These are phyloP conservation scores for Naumovozyma castellii DNA, from an alignment of 805 yeast species.

Conservation along the genomic window DNA sequence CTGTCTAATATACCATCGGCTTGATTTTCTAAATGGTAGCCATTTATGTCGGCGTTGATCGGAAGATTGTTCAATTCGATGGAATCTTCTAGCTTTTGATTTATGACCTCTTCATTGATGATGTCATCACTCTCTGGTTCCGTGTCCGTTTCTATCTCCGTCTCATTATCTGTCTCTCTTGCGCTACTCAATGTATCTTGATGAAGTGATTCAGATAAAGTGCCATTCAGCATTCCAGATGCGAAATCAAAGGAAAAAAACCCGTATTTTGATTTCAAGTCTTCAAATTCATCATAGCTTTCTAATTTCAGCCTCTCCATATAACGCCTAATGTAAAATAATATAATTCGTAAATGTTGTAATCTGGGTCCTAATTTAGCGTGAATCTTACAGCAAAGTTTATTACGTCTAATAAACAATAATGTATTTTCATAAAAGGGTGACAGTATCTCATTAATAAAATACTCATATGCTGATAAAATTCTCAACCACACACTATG, in stretches of 20 bases:
- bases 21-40: too few relatives aligned
- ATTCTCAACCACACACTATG: neutral
- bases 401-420: neutral
- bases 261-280: neutral
- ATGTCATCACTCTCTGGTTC: neutral
- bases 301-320: neutral
- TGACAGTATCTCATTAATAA: neutral
- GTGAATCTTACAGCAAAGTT: slow-evolving; percentile 3
- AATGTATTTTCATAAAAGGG: neutral
- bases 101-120: neutral
- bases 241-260: neutral
- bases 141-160: slow-evolving; percentile 1
- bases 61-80: neutral
- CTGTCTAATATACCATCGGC: too few relatives aligned
- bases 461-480: neutral
- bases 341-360: slow-evolving; percentile 7
- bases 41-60: too few relatives aligned
- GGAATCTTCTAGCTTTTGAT: neutral
- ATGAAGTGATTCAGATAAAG: too few relatives aligned
- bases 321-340: slow-evolving; percentile 5
- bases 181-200: too few relatives aligned
- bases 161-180: too few relatives aligned
- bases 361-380: slow-evolving; percentile 8
- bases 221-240: neutral
- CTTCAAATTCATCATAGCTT: neutral